These are phyloP conservation scores for Blastobotrys persicus DNA, from an alignment of 1,139 yeast species.

Conservation along the genomic window DNA sequence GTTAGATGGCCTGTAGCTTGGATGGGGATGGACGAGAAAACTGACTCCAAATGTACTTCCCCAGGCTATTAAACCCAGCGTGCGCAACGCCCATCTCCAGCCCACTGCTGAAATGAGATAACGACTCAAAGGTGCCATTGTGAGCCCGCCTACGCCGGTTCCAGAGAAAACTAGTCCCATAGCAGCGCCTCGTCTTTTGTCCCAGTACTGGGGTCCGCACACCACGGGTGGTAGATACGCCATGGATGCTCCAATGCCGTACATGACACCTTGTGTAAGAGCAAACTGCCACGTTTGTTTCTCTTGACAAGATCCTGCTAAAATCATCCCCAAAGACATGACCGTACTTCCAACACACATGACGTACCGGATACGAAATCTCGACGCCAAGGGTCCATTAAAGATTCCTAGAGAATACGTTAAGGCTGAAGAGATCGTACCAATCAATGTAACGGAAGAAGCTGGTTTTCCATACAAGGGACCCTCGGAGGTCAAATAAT, in stretches of 20 bases:
- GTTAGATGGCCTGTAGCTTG: slow-evolving; percentile 9
- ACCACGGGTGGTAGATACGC: slow-evolving; percentile 45
- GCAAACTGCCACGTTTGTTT: slow-evolving; percentile 32
- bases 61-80: slow-evolving; percentile 37
- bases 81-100: slow-evolving; percentile 45
- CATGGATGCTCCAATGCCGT: slow-evolving; percentile 43
- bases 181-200: slow-evolving; percentile 42
- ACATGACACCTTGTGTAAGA: slow-evolving; percentile 42
- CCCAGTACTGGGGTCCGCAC: slow-evolving; percentile 44
- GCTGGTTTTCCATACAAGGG: slow-evolving; percentile 21
- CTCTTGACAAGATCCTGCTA: slow-evolving; percentile 20
- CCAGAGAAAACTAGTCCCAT: slow-evolving; percentile 46
- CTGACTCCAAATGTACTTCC: slow-evolving; percentile 19
- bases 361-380: slow-evolving; percentile 12
- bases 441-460: slow-evolving; percentile 24
- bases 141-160: slow-evolving; percentile 46
- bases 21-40: slow-evolving; percentile 23
- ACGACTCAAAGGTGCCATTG: slow-evolving; percentile 40
- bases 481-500: slow-evolving; percentile 21
- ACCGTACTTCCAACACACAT: slow-evolving; percentile 21
- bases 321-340: slow-evolving; percentile 22
- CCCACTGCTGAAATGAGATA: slow-evolving; percentile 37
- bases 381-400: slow-evolving; percentile 15
- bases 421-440: slow-evolving; percentile 25
- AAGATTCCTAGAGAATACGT: slow-evolving; percentile 20